Evolutionary conservation across 345 rosid genomes (phyloP), one percentile per base, ranked within the genome.

Genomic region (Euphorbia tirucalli): DNA sequence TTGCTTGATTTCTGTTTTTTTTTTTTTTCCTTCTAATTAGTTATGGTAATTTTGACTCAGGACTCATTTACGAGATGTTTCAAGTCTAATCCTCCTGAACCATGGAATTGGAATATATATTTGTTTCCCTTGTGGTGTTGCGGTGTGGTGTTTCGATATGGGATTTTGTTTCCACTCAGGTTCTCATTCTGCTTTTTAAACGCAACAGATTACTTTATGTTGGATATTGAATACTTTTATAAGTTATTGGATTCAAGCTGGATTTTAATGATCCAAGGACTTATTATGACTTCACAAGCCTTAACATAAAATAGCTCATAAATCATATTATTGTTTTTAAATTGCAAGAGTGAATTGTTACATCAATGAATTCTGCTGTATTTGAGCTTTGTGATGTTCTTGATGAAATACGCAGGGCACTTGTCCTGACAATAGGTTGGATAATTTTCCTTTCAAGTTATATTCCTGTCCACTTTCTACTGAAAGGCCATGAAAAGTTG

Each of bases 101-200:
- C 92, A 31, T 93, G 99, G 99, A 96, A 89, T 74, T 93, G 99
- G 97, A 96, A 96, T 74, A 72, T 96, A 30, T 96, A 91, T 71
- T 74, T 96, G 68, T 96, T 96, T 80, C 98, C 98, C 41, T 75
- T 93, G 18, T 93, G 97, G 97, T 96, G 99, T 71, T 85, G 59
- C 1, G 99, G 99, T 14, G 97, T 93, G 80, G 78, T 85, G 48
- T 61, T 91, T 80, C 86, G 99, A 75, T 93, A 93, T 78, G 87
- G 91, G 62, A 50, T 96, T 68, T 84, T 91, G 64, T 96, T 96
- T 80, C 99, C 98, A 16, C 61, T 78, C 75, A 90, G 99, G 99
- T 96, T 67, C 3, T 87, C 65, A 27, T 22, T 75, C 66, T 31
- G 7, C 57, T 21, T 15, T 18, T 18, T 18, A n/a, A 21, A 35